Conservation (phyloP, 176 grass and related monocot species). For the Aegilops longissima region DNA sequence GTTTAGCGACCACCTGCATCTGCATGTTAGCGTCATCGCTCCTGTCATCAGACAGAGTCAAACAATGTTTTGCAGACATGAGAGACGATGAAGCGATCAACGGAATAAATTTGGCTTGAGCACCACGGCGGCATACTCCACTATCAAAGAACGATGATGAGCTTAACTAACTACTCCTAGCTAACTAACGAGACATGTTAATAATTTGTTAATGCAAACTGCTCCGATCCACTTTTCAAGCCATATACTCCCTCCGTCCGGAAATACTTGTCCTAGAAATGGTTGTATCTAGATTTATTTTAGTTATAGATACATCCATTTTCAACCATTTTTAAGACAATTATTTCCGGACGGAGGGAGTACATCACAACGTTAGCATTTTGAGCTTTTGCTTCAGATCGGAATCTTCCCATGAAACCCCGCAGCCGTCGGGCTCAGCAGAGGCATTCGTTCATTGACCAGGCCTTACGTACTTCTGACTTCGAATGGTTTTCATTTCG, state of each 20-base stretch:
- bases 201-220: background rate
- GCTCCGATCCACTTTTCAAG: constrained; percentile 3
- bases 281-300: too few relatives aligned
- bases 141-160: background rate
- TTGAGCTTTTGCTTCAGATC: background rate
- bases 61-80: too few relatives aligned
- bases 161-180: background rate
- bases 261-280: too few relatives aligned
- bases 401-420: constrained; percentile 21
- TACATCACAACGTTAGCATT: background rate
- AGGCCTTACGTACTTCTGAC: background rate
- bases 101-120: constrained; percentile 2
- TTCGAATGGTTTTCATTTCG: constrained; percentile 28
- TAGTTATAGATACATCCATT: too few relatives aligned
- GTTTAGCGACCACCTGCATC: background rate
- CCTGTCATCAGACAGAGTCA: background rate
- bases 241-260: background rate
- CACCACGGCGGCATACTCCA: background rate
- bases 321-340: too few relatives aligned
- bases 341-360: too few relatives aligned
- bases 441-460: background rate
- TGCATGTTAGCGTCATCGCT: background rate
- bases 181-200: background rate
- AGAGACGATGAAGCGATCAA: constrained; percentile 3
- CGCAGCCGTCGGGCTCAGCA: background rate